A percentile compares a stretch with the other conserved stretches of the same genome.
These are phyloP conservation scores for Calonectria pseudoturangicola DNA, from an alignment of 2,329 filamentous ascomycete species.

Conservation along the genomic window DNA sequence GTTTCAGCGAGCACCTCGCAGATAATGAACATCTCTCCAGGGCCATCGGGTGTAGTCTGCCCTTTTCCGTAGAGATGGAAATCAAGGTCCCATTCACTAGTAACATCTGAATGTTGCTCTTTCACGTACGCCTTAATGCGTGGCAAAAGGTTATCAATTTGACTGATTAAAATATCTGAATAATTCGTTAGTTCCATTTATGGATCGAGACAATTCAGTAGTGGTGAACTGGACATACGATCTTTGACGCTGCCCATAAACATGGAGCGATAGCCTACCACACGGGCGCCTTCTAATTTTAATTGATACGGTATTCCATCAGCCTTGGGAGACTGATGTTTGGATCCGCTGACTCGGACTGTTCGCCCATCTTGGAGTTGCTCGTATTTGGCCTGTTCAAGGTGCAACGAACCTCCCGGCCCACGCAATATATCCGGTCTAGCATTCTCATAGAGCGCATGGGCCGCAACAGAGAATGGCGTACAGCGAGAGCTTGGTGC, in stretches of 20 bases:
- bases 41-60: slow-evolving; percentile 15
- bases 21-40: slow-evolving; percentile 63
- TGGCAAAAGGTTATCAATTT: slow-evolving; percentile 44
- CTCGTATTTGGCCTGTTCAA: slow-evolving; percentile 57
- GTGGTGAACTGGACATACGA: neutral
- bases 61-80: slow-evolving; percentile 67
- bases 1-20: slow-evolving; percentile 67
- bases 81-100: slow-evolving; percentile 50
- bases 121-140: slow-evolving; percentile 45
- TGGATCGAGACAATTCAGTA: rapidly evolving
- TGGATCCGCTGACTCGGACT: slow-evolving; percentile 44
- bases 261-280: slow-evolving; percentile 49
- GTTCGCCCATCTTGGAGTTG: slow-evolving; percentile 41
- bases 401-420: slow-evolving; percentile 68
- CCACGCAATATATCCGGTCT: slow-evolving; percentile 70
- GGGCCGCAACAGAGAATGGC: slow-evolving; percentile 69
- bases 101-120: slow-evolving; percentile 46
- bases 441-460: slow-evolving; percentile 73
- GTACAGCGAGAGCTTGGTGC: slow-evolving; percentile 65
- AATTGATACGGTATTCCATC: slow-evolving; percentile 45
- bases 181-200: neutral
- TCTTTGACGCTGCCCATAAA: slow-evolving; percentile 52
- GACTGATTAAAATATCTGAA: slow-evolving; percentile 44
- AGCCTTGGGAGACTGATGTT: slow-evolving; percentile 33
- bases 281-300: slow-evolving; percentile 49